These are phyloP conservation scores for Candida sp. DNA, from an alignment of 1,139 yeast genomes.

Conservation along the genomic window DNA sequence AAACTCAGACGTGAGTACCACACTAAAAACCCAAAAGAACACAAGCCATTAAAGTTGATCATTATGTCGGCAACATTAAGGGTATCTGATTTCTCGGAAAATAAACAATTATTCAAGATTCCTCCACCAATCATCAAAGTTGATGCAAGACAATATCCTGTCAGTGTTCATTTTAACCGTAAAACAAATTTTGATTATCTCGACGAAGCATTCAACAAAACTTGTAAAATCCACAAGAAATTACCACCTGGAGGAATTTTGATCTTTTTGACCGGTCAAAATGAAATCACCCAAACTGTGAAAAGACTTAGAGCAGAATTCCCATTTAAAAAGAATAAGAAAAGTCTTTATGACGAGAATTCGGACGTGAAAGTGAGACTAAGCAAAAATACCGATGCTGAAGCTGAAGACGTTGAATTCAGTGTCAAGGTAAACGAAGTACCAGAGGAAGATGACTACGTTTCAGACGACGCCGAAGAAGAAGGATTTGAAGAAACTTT, in stretches of 20 bases:
- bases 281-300: conserved; percentile 80
- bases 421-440: conserved; percentile 47
- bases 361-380: conserved; percentile 48
- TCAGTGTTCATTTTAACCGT: conserved; percentile 84
- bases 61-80: conserved; percentile 96
- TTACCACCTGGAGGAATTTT: conserved; percentile 95
- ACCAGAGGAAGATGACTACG: conserved; percentile 32
- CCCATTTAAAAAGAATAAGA: conserved; percentile 46
- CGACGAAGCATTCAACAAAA: conserved; percentile 83
- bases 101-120: conserved; percentile 57
- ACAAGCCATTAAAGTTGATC: conserved; percentile 63
- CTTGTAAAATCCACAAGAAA: conserved; percentile 80
- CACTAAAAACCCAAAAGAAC: conserved; percentile 40
- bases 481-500: conserved; percentile 89
- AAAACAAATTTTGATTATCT: conserved; percentile 74
- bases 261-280: conserved; percentile 90
- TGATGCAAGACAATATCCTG: conserved; percentile 96
- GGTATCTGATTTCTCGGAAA: conserved; percentile 90
- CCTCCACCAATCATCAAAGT: conserved; percentile 92
- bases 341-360: conserved; percentile 15
- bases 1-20: conserved; percentile 63
- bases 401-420: conserved; percentile 87
- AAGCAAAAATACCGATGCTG: conserved; percentile 61
- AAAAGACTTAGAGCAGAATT: conserved; percentile 65
- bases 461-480: conserved; percentile 53